Base-by-base conservation (phyloP, 805 yeast genomes). In the Metschnikowia gelsemii region DNA sequence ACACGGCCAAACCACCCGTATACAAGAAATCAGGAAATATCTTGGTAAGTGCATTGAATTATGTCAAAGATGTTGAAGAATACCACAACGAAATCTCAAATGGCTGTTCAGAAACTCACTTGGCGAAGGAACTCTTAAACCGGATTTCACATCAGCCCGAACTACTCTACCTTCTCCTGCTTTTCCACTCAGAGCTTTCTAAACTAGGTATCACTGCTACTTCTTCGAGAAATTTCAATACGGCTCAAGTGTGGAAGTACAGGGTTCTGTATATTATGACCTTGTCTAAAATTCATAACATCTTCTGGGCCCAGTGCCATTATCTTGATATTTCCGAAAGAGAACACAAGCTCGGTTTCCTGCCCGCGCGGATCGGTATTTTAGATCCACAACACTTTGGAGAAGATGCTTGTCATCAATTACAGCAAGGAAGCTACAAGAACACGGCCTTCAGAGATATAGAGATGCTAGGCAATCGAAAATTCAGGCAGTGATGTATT, bases 221-320 rank as follows among this genome's bases (percentile, higher is more conserved):
- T 9, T 29, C 51, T 9, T 31, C 45, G n/a, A 37, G 50, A 14
- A 48, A 35, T 3, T 42, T 42, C 26, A 29, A 42, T 6, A 20
- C 17, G n/a, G 21, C 17, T n/a, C 46, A 32, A 20, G 33, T 30
- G 7, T 48, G 54, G 49, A 48, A 42, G 35, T 66, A 55, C 45
- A 36, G 53, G 28, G 28, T 45, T 24, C 40, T 48, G 11, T 64
- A 55, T 35, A 23, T 54, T 12, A 39, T 58, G 37, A 56, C 49
- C 32, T 66, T 66, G 23, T 37, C 49, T 2, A 45, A 45, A 8
- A 43, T 70, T 12, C 70, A 70, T 43, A 40, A 52, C 8, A 50
- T 62, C 14, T 70, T 70, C 40, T 70, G 74, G 73, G 68, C 62
- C 5, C 51, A 57, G 37, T 65, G 72, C 42, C 58, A 49, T 17